Conservation (phyloP, 2,329 filamentous ascomycete genomes). For the Curvularia sp. region DNA sequence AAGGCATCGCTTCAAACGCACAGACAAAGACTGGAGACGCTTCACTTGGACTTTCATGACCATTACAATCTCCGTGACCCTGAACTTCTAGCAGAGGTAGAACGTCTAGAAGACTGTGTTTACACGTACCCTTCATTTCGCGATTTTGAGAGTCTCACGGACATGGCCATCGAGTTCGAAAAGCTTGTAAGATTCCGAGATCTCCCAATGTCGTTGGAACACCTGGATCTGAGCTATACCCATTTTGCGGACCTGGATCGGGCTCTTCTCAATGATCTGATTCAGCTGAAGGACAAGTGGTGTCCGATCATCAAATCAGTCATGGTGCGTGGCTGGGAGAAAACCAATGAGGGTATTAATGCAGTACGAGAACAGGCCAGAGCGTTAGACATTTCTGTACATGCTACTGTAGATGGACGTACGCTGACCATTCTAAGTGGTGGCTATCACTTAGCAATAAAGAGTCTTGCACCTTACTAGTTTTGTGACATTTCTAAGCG, state of each 20-base stretch:
- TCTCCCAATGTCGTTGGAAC: background rate
- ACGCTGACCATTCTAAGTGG: background rate
- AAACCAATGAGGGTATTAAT: background rate
- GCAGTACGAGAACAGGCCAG: background rate
- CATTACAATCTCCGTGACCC: background rate
- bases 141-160: constrained; percentile 3
- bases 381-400: background rate
- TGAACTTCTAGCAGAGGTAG: background rate
- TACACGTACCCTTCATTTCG: constrained; percentile 2
- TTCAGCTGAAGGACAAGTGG: constrained; percentile 3
- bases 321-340: background rate
- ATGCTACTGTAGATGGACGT: background rate
- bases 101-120: background rate
- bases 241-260: background rate
- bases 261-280: background rate
- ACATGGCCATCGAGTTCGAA: constrained; percentile 6
- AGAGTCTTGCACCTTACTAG: background rate
- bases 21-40: background rate
- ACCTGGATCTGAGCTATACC: background rate
- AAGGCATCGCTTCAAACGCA: constrained; percentile 12
- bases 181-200: constrained; percentile 3
- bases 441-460: background rate
- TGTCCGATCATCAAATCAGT: constrained; percentile 7
- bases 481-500: no score
- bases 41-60: constrained; percentile 3